Conservation (phyloP, 2,329 filamentous ascomycete species). For the Nannizziopsis arthrosporioides region DNA sequence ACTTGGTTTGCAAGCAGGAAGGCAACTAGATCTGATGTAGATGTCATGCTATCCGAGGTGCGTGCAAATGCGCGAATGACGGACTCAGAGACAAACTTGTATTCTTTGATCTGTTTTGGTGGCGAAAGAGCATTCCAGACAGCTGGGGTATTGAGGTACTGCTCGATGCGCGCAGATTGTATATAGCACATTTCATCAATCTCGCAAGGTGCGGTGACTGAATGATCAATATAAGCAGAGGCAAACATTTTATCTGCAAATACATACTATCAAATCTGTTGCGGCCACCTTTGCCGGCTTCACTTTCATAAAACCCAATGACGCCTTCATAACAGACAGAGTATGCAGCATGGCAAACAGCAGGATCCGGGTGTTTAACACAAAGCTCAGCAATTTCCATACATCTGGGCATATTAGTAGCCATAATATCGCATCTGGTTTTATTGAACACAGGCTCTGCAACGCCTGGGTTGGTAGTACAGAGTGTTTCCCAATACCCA, state of each 20-base stretch:
- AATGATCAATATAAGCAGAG: too few relatives aligned
- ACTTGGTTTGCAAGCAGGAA: constrained; percentile 28
- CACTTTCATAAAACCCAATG: constrained; percentile 32
- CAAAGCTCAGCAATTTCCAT: constrained; percentile 31
- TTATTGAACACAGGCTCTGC: constrained; percentile 12
- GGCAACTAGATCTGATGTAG: constrained; percentile 16
- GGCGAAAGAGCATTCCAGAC: constrained; percentile 26
- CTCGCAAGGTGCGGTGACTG: too few relatives aligned
- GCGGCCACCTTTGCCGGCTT: constrained; percentile 30
- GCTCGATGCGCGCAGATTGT: constrained; percentile 20
- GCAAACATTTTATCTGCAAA: too few relatives aligned
- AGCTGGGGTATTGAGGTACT: constrained; percentile 26
- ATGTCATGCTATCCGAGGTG: too few relatives aligned
- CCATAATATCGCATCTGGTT: constrained; percentile 22
- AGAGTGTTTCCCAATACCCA: constrained; percentile 37
- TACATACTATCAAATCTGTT: constrained; percentile 33
- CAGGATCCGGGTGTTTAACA: constrained; percentile 31
- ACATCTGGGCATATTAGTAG: constrained; percentile 35
- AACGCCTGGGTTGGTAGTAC: constrained; percentile 35
- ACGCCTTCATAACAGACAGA: constrained; percentile 31
- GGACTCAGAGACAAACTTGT: constrained; percentile 15
- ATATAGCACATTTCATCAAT: constrained; percentile 10
- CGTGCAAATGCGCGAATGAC: too few relatives aligned
- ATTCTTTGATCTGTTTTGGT: constrained; percentile 25
- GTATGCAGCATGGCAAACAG: constrained; percentile 31